Evolutionary conservation across 192 early-diverging fungal genomes (phyloP), one percentile per base, ranked within the genome.

Genomic region (Fimicolochytrium jonesii): DNA sequence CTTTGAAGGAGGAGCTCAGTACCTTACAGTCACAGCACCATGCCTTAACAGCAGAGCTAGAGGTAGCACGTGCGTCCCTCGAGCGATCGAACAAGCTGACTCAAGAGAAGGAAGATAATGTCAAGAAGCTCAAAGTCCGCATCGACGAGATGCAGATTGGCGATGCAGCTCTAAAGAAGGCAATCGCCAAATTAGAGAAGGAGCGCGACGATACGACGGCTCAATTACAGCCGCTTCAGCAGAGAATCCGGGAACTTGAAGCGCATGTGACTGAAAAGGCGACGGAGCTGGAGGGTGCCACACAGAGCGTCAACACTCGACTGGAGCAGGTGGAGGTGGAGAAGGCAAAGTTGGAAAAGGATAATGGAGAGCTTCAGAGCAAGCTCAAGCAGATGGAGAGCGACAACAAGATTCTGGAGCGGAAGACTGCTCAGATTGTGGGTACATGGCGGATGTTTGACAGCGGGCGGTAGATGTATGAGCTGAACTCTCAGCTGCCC

Each of bases 81-180:
- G 73, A 81, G 32, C 51, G 81, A 26, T 34, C 61, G 13, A 59
- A 61, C 1, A 83, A 83, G 49, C 22, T 30, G 7, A 29, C 70
- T 17, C 43, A 44, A 11, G 81, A 83, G 60, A 74, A 72, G 49
- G 81, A 83, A 37, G 81, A 81, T 3, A 23, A 36, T 6, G 49
- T 67, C 47, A 81, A 80, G 53, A 81, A 77, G 61, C 42, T 78
- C 20, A 80, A 76, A 51, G 45, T 62, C 18, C 35, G 56, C 13
- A 43, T 51, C 9, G 77, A 80, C 15, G 81, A 83, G 49, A 43
- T 83, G 3, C 35, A 42, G 4, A 50, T 41, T 7, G 46, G 22
- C 22, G 75, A 83, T 57, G 37, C 56, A 17, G 47, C 23, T 20
- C 22, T 68, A 13, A 72, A 68, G 39, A 73, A 74, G 54, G n/a